Conservation (phyloP, 345 rosid genomes). For the Erodium maritimum region DNA sequence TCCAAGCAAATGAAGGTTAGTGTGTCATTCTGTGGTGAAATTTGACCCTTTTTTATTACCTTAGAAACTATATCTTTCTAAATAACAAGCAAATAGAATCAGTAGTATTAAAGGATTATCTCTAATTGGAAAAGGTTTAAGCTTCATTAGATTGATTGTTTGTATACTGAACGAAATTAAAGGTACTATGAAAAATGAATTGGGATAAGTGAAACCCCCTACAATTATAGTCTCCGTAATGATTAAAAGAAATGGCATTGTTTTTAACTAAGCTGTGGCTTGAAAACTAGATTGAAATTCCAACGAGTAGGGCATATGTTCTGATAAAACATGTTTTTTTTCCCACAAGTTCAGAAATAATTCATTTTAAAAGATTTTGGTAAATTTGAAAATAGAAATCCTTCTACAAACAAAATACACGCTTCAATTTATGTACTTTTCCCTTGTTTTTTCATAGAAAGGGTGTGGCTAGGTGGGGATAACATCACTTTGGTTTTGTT, state of each 20-base stretch:
- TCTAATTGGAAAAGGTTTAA: too few relatives aligned
- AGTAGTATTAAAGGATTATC: neutral
- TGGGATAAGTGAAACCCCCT: neutral
- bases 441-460: neutral
- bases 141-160: neutral
- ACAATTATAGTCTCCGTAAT: neutral
- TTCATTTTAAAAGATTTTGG: neutral
- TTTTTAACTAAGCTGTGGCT: neutral
- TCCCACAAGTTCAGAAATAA: too few relatives aligned
- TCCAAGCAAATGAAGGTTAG: conserved; percentile 98
- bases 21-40: conserved; percentile 5
- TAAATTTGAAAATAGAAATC: neutral
- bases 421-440: neutral
- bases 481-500: neutral
- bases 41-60: neutral
- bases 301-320: neutral
- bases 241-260: neutral
- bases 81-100: neutral
- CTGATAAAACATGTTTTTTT: neutral
- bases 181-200: neutral
- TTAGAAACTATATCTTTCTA: neutral
- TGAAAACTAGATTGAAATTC: neutral
- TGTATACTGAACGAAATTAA: neutral
- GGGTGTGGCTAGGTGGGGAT: neutral
- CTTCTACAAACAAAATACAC: neutral